Evolutionary conservation across 2,329 filamentous ascomycete genomes (phyloP).

Genomic region (Talaromyces sp.): DNA sequence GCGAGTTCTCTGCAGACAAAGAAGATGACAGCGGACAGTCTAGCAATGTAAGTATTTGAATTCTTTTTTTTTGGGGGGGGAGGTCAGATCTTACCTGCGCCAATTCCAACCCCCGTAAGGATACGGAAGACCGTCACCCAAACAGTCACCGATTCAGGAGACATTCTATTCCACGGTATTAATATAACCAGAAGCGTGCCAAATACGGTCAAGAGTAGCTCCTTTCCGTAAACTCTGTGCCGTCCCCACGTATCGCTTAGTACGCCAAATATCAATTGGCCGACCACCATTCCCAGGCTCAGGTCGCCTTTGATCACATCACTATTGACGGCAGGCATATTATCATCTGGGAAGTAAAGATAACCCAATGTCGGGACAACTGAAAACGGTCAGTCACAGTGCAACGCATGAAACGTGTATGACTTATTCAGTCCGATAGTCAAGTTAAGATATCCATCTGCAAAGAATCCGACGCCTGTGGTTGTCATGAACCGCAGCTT

Average conservation of each 20-base stretch:
- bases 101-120: constrained; percentile 28
- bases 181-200: constrained; percentile 28
- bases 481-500: constrained; percentile 27
- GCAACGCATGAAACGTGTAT: neutral
- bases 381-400: constrained; percentile 5
- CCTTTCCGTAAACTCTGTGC: constrained; percentile 30
- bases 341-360: constrained; percentile 27
- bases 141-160: constrained; percentile 9
- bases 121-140: constrained; percentile 27
- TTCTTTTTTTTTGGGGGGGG: too few species aligned
- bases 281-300: constrained; percentile 30
- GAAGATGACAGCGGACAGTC: constrained; percentile 19
- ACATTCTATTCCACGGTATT: constrained; percentile 24
- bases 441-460: constrained; percentile 32
- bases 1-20: constrained; percentile 15
- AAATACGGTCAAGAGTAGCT: constrained; percentile 27
- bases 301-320: constrained; percentile 28
- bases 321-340: constrained; percentile 16
- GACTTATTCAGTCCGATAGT: constrained; percentile 29
- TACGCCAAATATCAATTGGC: constrained; percentile 30
- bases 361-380: constrained; percentile 31
- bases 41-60: constrained; percentile 13
- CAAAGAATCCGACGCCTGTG: constrained; percentile 29
- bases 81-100: constrained; percentile 20
- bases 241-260: constrained; percentile 32